Percentiles rank a stretch among this genome's conserved stretches.
phyloP scores from a whole-genome alignment of 768 basidiomycete genomes.

The Lactarius vividus region DNA sequence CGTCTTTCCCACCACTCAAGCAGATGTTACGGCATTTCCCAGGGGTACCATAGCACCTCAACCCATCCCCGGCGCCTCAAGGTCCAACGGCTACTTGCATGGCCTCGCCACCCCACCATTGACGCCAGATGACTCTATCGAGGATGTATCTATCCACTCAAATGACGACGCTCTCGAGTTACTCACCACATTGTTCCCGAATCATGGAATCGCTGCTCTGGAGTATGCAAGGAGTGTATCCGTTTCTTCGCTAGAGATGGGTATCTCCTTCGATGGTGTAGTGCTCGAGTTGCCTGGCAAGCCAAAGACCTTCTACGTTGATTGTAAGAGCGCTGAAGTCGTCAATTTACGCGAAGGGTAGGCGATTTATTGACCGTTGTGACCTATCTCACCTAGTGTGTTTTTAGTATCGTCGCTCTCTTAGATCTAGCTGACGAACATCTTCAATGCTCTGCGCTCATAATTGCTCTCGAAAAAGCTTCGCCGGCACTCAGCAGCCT shows the following conservation, averaged over 20 bases:
- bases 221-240: slow-evolving; percentile 73
- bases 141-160: slow-evolving; percentile 41
- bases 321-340: slow-evolving; percentile 76
- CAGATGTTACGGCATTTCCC: slow-evolving; percentile 22
- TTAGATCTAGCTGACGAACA: slow-evolving; percentile 87
- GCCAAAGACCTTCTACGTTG: slow-evolving; percentile 77
- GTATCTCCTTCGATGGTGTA: slow-evolving; percentile 70
- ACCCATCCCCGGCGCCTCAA: slow-evolving; percentile 29
- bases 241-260: slow-evolving; percentile 67
- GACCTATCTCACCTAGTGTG: slow-evolving; percentile 7
- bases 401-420: slow-evolving; percentile 72
- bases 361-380: slow-evolving; percentile 19
- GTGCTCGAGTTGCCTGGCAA: slow-evolving; percentile 70
- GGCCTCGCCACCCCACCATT: slow-evolving; percentile 69
- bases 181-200: slow-evolving; percentile 75
- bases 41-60: slow-evolving; percentile 28
- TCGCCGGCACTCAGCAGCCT: slow-evolving; percentile 69
- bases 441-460: slow-evolving; percentile 70
- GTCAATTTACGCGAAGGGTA: slow-evolving; percentile 85
- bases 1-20: slow-evolving; percentile 28
- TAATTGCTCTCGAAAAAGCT: slow-evolving; percentile 76
- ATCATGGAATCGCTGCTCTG: slow-evolving; percentile 61
- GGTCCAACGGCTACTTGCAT: slow-evolving; percentile 26
- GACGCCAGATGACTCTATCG: slow-evolving; percentile 67
- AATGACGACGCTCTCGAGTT: slow-evolving; percentile 70